Percentiles rank a stretch among this genome's conserved stretches.
These are phyloP conservation scores for Arctium minus DNA, from an alignment of 129 eudicot species.

Conservation along the genomic window DNA sequence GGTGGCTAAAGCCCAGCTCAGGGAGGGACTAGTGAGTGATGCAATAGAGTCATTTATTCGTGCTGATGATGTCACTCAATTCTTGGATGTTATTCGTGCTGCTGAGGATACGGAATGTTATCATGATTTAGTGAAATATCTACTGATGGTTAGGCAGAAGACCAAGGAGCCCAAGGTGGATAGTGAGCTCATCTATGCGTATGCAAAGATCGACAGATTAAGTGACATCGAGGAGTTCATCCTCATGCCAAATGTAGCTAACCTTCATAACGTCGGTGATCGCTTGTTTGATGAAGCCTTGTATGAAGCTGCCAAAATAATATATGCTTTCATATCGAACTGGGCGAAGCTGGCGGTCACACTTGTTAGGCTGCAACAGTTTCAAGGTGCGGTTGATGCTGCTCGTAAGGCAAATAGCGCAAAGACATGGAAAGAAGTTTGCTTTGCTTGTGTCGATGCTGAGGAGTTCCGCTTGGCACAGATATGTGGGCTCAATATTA, in stretches of 20 bases:
- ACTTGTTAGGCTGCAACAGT: conserved; percentile 79
- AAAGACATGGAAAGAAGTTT: conserved; percentile 97
- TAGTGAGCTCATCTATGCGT: conserved; percentile 90
- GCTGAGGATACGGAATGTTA: conserved; percentile 77
- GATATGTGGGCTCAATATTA: conserved; percentile 89
- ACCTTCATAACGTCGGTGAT: conserved; percentile 87
- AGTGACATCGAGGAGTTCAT: conserved; percentile 93
- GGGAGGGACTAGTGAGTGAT: conserved; percentile 83
- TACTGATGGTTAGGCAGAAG: conserved; percentile 92
- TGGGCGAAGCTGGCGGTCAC: conserved; percentile 93
- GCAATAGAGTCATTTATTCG: conserved; percentile 97
- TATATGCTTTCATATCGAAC: conserved; percentile 87
- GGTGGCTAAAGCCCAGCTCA: conserved; percentile 93
- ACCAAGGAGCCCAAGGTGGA: conserved; percentile 94
- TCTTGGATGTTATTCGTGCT: conserved; percentile 79
- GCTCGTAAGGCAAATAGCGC: conserved; percentile 92
- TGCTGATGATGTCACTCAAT: conserved; percentile 90
- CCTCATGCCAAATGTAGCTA: conserved; percentile 96
- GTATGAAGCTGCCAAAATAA: conserved; percentile 96
- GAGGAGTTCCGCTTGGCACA: conserved; percentile 99
- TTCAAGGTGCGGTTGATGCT: conserved; percentile 98
- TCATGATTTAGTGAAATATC: conserved; percentile 76
- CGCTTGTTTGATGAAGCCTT: conserved; percentile 87
- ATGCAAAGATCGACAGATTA: conserved; percentile 85
- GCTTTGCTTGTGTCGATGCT: conserved; percentile 96